Base-by-base conservation (phyloP, 2,329 filamentous ascomycete genomes). In the Fusarium oxysporum region DNA sequence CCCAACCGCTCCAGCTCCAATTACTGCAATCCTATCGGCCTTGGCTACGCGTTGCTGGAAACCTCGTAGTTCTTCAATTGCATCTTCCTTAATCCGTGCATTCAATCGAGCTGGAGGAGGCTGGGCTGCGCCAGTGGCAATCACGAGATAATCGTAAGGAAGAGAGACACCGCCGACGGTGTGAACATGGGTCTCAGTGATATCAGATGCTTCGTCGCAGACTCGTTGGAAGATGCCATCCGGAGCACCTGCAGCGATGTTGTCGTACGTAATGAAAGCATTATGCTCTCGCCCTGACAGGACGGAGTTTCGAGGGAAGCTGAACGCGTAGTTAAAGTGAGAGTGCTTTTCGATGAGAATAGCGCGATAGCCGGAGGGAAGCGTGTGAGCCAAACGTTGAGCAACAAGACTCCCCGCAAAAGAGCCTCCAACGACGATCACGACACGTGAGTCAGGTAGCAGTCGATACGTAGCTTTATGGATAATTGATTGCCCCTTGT, bases 101-200 rank as follows among this genome's bases (percentile, higher is more conserved):
- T 43, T 1, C 10, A 71, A 17, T 8, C 70, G 62, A 6, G 67
- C 67, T 1, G 73, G 73, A 1, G 70, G 55, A 12, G 70, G 72
- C 17, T 75, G 73, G 0, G 57, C 58, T 1, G 72, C 70, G 17
- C 73, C 73, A 6, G 72, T 75, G 1, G 73, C 72, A 9, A 75
- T n/a, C 0, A 71, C 57, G 2, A 73, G 60, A 3, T 71, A 73
- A 0, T 68, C 57, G 11, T 65, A 75, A 3, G 50, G 19, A 4
- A 75, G 2, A 0, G 50, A 45, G 7, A n/a, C 6, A 1, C 72
- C 72, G 5, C 21, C 43, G 0, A 11, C 33, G 4, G 69, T 57
- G 7, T 47, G 43, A 3, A 75, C 32, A 16, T 53, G 30, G 0
- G 47, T 56, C 1, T 53, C 60, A 0, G 60, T 58, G 0, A 75